Evolutionary conservation across 2,329 filamentous ascomycete species (phyloP).

Genomic region (Colletotrichum limetticola): DNA sequence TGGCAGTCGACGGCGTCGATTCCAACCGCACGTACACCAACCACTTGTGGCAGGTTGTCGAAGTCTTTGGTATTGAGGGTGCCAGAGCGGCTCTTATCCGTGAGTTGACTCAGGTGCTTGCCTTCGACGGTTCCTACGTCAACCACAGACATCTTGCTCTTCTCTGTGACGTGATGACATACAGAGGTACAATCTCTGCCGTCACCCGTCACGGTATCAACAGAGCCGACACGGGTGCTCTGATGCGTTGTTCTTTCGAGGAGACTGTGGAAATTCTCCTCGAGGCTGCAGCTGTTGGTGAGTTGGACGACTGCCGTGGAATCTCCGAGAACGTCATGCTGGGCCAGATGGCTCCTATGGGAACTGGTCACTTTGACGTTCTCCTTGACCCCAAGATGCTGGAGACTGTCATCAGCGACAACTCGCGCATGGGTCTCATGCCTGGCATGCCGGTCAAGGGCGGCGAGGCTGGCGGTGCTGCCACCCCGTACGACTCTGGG

Average conservation of each 20-base stretch:
- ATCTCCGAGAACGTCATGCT: constrained; percentile 99
- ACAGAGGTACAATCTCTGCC: constrained; percentile 91
- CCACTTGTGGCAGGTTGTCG: constrained; percentile 93
- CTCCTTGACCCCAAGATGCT: constrained; percentile 95
- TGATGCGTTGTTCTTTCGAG: constrained; percentile 99
- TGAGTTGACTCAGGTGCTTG: constrained; percentile 91
- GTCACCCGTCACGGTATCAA: constrained; percentile 99
- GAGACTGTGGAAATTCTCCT: constrained; percentile 98
- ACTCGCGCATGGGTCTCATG: constrained; percentile 85
- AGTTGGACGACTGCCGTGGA: constrained; percentile 96
- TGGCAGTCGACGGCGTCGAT: constrained; percentile 90
- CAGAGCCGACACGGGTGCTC: constrained; percentile 93
- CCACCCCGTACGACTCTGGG: constrained; percentile 92
- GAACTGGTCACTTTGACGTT: constrained; percentile 95
- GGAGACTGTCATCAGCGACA: constrained; percentile 93
- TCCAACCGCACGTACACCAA: constrained; percentile 89
- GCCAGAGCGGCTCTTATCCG: constrained; percentile 87
- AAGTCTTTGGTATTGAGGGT: constrained; percentile 96
- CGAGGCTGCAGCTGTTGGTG: constrained; percentile 92
- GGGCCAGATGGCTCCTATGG: constrained; percentile 95
- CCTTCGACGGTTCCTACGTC: constrained; percentile 99
- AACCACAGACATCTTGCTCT: constrained; percentile 97
- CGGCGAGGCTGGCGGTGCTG: constrained; percentile 80
- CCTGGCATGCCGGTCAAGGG: constrained; percentile 82
- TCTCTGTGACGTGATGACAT: constrained; percentile 97